Evolutionary conservation across 306 rosid species (phyloP), one percentile per base, ranked within the genome.

Genomic region (apple (Malus domestica)): DNA sequence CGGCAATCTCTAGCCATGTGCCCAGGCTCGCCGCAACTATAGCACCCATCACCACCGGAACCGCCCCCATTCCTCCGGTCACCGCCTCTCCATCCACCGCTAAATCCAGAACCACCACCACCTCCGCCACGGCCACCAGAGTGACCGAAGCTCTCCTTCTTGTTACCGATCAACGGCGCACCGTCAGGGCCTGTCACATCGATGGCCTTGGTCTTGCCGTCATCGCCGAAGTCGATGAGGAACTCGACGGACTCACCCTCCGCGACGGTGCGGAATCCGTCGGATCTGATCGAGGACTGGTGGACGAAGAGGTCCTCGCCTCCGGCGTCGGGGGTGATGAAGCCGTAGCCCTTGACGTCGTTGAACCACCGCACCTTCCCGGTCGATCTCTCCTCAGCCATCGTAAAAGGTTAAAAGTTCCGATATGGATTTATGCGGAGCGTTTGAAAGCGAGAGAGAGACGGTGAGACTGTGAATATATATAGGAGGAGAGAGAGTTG

Each of bases 301-400:
- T 93, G 98, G 22, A 93, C 93, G 60, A 93, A 93, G 45, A 93
- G 88, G 78, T 93, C 98, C 3, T 90, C 96, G 15, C 86, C 81
- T 6, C 86, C 97, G 32, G 81, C 88, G 16, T 93, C 96, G 51
- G 98, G 98, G 45, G 86, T 83, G 86, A 93, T 91, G 84, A 93
- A 93, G 55, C 98, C 98, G 32, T 82, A 93, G 8, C 98, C 98
- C 66, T 91, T 93, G 33, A 65, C 49, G 32, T 91, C 91, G 81
- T 75, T 88, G 89, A 93, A 93, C 96, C 98, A 87, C 64, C 83
- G 87, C 7, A 93, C 98, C 8, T 85, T 89, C 10, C 98, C 98
- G 0, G 88, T 89, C 52, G 88, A 83, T 67, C 97, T 82, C 80
- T 87, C 93, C 62, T 88, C 96, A 71, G 90, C 89, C 98, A 93